Base-by-base conservation (phyloP, 345 rosid species). In the Rhodamnia rubescens region DNA sequence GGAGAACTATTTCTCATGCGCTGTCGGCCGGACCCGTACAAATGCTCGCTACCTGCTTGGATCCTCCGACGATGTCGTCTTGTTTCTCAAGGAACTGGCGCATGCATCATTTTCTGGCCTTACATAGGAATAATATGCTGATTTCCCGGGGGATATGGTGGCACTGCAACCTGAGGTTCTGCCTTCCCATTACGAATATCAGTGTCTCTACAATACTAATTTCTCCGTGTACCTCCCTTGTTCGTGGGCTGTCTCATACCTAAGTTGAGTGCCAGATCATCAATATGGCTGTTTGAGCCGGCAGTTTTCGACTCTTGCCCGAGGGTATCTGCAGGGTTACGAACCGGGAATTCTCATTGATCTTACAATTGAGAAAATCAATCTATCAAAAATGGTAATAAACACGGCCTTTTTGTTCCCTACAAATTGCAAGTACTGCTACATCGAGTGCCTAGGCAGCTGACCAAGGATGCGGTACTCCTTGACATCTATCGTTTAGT, bases 1-100 rank as follows among this genome's bases (percentile, higher is more conserved):
- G 81, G 99, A 96, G 81, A 96, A 98, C 88, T 98, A 98, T 90
- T 98, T 98, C 92, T 98, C 99, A 16, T 95, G 99, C 56, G 91
- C 99, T 1, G 99, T 98, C 7, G 98, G 98, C 22, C 92, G 99
- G 84, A 90, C 91, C 11, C 95, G 97, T 4, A 94, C 99, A 21
- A 92, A 74, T 85, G 99, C 99, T 75, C 92, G 99, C 18, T 98
- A 94, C 84, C 83, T 88, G 69, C 91, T 96, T 75, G 89, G 86
- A 26, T 94, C 99, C 11, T 93, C 99, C 1, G 98, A 96, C 36
- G 96, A 96, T 26, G 98, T 95, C 0, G 97, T 95, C 27, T 82
- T 94, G 59, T 95, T 98, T 83, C 93, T 98, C 26, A 91, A 85
- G 90, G 93, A 89, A 83, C 91, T 98, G 61, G 95, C 95, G 4